phyloP scores from a whole-genome alignment of 495 filamentous ascomycete genomes.

The Aspergillus ellipticus region DNA sequence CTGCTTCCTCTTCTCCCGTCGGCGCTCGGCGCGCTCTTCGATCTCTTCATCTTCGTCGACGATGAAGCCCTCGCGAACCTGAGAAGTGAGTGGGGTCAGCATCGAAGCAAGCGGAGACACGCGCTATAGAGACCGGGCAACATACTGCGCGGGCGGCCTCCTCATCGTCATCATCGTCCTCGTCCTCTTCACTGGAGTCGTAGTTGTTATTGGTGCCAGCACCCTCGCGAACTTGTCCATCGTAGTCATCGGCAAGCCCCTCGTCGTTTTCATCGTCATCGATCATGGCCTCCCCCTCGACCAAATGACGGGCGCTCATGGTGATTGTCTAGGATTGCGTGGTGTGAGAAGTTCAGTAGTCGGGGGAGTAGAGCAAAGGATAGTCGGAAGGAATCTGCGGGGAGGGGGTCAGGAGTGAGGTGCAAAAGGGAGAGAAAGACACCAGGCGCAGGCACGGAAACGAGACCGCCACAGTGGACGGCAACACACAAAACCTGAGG shows the following conservation, averaged over 20 bases:
- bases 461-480: slow-evolving; percentile 1
- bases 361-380: slow-evolving; percentile 1
- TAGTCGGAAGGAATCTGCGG: neutral
- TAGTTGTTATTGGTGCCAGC: slow-evolving; percentile 47
- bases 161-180: slow-evolving; percentile 92
- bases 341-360: slow-evolving; percentile 20
- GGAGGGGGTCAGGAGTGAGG: neutral
- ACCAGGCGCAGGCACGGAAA: neutral
- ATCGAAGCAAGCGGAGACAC: neutral
- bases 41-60: slow-evolving; percentile 88
- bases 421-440: neutral
- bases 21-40: slow-evolving; percentile 59
- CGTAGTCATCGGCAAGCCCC: slow-evolving; percentile 74
- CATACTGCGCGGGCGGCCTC: slow-evolving; percentile 60
- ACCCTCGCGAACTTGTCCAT: slow-evolving; percentile 56
- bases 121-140: slow-evolving; percentile 3
- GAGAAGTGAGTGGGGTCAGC: slow-evolving; percentile 6
- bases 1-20: slow-evolving; percentile 65
- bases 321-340: slow-evolving; percentile 13
- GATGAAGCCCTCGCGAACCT: slow-evolving; percentile 94
- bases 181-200: slow-evolving; percentile 93
- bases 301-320: slow-evolving; percentile 76
- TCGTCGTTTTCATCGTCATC: slow-evolving; percentile 91
- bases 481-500: slow-evolving; percentile 15
- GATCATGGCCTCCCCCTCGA: slow-evolving; percentile 80